A percentile compares a stretch with the other conserved stretches of the same genome.
These are phyloP conservation scores for Verticillium isaacii DNA, from an alignment of 2,329 filamentous ascomycete genomes.

Conservation along the genomic window DNA sequence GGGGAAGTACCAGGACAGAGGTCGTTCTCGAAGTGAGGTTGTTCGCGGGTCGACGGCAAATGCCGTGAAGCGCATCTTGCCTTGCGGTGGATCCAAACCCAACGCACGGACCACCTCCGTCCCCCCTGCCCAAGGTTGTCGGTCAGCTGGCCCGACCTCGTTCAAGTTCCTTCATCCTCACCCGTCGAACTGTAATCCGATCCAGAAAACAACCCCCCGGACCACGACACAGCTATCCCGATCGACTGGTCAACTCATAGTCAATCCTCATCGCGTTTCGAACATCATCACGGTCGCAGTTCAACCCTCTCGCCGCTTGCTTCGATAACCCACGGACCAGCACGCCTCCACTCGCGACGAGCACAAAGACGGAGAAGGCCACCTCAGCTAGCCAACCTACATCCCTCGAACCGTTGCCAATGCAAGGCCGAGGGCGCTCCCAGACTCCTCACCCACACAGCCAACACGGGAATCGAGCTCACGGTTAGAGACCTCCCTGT, in stretches of 20 bases:
- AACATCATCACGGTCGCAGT: not conserved
- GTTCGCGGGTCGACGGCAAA: conserved; percentile 10
- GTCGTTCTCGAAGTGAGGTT: not conserved
- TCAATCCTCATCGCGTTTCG: not conserved
- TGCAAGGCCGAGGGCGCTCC: not conserved
- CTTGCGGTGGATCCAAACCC: not conserved
- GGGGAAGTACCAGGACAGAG: conserved; percentile 5
- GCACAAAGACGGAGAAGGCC: not conserved
- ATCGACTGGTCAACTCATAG: not conserved
- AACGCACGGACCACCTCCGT: not conserved
- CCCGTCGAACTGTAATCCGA: not conserved
- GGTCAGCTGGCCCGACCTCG: conserved; percentile 1
- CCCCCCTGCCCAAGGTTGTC: not conserved
- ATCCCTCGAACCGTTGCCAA: not conserved
- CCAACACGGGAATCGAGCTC: not conserved
- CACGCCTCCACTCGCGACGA: not conserved
- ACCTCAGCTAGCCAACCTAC: not conserved
- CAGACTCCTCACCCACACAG: not conserved
- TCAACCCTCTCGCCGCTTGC: not conserved
- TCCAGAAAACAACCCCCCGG: not conserved
- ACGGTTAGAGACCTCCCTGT: conserved; percentile 1
- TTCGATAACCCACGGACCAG: not conserved
- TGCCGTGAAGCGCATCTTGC: conserved; percentile 6
- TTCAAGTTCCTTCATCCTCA: conserved; percentile 3
- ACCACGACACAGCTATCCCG: not conserved